Evolutionary conservation across 2,329 filamentous ascomycete species (phyloP).

Genomic region (Botrytis cinerea): DNA sequence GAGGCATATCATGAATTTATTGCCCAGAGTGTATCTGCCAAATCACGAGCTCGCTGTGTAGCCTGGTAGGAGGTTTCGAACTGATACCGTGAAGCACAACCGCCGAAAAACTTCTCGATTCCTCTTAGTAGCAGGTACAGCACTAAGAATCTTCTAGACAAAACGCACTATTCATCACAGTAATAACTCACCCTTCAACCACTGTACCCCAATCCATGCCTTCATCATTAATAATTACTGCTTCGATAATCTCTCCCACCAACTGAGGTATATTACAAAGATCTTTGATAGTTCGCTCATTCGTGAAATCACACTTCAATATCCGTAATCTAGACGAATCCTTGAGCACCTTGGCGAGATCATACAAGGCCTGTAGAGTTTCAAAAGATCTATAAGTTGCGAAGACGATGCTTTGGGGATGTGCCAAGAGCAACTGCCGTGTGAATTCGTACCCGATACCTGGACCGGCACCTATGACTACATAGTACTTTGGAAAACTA

Average conservation of each 20-base stretch:
- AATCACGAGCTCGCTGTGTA: not conserved
- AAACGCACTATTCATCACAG: not conserved
- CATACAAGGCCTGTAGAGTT: not conserved
- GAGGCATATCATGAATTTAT: too few species aligned
- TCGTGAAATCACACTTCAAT: constrained; percentile 53
- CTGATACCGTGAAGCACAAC: not conserved
- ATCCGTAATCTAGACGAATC: constrained; percentile 25
- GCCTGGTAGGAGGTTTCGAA: not conserved
- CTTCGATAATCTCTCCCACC: not conserved
- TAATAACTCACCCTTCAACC: constrained; percentile 6
- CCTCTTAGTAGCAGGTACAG: not conserved
- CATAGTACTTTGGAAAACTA: constrained; percentile 35
- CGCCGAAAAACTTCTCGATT: not conserved
- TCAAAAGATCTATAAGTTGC: constrained; percentile 47
- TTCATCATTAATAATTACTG: constrained; percentile 11
- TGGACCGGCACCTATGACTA: constrained; percentile 48
- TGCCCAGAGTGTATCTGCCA: not conserved
- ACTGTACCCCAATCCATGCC: constrained; percentile 11
- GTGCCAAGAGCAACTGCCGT: constrained; percentile 43
- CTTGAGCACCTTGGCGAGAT: not conserved
- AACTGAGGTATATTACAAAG: constrained; percentile 51
- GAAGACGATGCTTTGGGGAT: constrained; percentile 46
- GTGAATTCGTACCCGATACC: constrained; percentile 50
- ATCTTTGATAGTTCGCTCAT: constrained; percentile 51
- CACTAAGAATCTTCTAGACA: not conserved